phyloP scores from a whole-genome alignment of 495 filamentous ascomycete genomes.

The Evernia prunastri region DNA sequence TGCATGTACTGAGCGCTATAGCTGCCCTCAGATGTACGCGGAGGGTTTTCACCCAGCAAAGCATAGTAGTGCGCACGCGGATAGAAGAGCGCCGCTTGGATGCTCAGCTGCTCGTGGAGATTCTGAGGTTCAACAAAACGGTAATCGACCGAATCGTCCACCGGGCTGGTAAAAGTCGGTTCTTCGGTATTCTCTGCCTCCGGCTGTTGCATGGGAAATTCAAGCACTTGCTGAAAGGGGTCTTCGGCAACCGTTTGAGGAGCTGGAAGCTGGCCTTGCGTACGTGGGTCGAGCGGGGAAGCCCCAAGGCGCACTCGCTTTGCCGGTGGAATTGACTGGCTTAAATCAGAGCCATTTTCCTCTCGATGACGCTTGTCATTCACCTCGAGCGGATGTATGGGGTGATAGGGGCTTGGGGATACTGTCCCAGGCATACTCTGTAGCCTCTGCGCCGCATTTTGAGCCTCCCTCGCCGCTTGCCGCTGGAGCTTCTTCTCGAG shows the following conservation, averaged over 20 bases:
- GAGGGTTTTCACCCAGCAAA: not conserved
- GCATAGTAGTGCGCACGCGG: not conserved
- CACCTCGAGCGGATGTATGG: not conserved
- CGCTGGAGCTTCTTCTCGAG: not conserved
- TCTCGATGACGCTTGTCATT: not conserved
- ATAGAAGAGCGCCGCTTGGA: constrained; percentile 11
- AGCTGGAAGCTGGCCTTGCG: not conserved
- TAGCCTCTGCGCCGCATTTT: not conserved
- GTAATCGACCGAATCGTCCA: not conserved
- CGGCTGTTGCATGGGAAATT: not conserved
- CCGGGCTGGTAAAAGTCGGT: not conserved
- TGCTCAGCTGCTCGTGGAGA: not conserved
- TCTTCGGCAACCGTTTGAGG: not conserved
- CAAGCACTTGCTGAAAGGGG: not conserved
- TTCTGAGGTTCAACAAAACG: constrained; percentile 1
- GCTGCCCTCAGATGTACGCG: not conserved
- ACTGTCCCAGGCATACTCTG: not conserved
- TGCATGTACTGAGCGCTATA: not conserved
- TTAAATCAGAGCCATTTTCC: too few relatives aligned
- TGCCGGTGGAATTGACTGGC: not conserved
- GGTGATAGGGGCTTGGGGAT: not conserved
- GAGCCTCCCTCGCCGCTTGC: not conserved
- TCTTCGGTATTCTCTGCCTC: not conserved
- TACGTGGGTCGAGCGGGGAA: not conserved
- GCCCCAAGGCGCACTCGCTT: not conserved